Percentiles rank a stretch among this genome's conserved stretches.
Conservation (phyloP, 2,329 filamentous ascomycete genomes). For the Didymella arachidicola region DNA sequence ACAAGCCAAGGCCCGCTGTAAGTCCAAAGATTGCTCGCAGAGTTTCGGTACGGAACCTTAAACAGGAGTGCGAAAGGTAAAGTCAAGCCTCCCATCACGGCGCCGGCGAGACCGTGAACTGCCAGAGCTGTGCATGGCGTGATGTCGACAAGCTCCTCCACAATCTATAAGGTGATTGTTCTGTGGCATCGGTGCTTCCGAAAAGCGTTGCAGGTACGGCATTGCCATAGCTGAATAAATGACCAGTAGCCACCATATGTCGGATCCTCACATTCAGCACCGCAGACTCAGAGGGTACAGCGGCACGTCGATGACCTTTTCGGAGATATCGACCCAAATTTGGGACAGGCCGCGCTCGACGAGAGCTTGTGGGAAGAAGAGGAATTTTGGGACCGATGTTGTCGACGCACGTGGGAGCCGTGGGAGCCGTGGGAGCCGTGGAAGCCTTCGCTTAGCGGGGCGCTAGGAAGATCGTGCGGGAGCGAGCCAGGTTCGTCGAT, state of each 20-base stretch:
- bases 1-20: constrained; percentile 7
- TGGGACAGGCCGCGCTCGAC: constrained; percentile 6
- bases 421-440: constrained; percentile 3
- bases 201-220: background rate
- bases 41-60: constrained; percentile 1
- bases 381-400: constrained; percentile 9
- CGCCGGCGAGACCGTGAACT: constrained; percentile 4
- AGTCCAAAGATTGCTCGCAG: constrained; percentile 11
- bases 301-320: background rate
- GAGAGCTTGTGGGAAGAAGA: constrained; percentile 7
- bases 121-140: background rate
- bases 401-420: background rate
- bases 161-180: background rate
- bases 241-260: background rate
- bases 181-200: background rate
- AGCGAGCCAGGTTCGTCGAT: constrained; percentile 13
- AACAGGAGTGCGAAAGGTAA: background rate
- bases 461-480: constrained; percentile 19
- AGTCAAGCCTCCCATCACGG: constrained; percentile 5
- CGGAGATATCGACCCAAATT: constrained; percentile 10
- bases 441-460: constrained; percentile 7
- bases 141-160: background rate
- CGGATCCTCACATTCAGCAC: background rate
- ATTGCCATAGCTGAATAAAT: background rate
- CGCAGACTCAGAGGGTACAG: background rate